Evolutionary conservation across 768 basidiomycete genomes (phyloP).

Genomic region (Calocera cornea): DNA sequence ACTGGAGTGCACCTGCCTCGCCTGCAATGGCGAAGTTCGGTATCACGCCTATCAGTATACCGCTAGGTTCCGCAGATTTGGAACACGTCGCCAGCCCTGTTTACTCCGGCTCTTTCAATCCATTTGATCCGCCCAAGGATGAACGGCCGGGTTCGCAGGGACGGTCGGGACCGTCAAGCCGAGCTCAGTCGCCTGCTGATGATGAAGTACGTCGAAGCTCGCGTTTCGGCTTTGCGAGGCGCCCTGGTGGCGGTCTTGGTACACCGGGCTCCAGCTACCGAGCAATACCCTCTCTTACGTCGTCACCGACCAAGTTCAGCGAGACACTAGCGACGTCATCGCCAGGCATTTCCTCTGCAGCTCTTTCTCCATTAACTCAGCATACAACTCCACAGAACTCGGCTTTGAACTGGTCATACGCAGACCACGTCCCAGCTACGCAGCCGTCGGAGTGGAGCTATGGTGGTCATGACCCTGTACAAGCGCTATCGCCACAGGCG

Average conservation of each 20-base stretch:
- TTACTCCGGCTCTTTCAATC: conserved; percentile 15
- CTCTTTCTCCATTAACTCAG: background rate
- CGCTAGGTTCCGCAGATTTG: background rate
- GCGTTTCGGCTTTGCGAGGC: conserved; percentile 15
- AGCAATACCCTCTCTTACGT: background rate
- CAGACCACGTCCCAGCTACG: background rate
- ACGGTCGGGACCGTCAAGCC: background rate
- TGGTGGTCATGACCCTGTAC: background rate
- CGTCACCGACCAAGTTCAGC: conserved; percentile 4
- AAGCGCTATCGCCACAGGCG: background rate
- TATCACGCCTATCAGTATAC: background rate
- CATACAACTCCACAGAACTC: background rate
- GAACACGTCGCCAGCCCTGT: conserved; percentile 3
- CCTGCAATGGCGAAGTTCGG: conserved; percentile 3
- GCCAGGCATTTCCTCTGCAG: background rate
- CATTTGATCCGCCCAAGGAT: conserved; percentile 9
- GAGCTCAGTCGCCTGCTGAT: conserved; percentile 7
- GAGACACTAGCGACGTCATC: background rate
- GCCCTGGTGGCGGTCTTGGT: background rate
- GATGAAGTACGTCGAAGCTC: conserved; percentile 12
- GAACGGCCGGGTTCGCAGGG: background rate
- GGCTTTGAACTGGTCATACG: background rate
- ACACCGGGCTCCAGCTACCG: background rate
- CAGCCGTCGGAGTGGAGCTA: background rate
- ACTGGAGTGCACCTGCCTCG: conserved; percentile 25